Evolutionary conservation across 345 rosid species (phyloP), one percentile per base, ranked within the genome.

Genomic region (Ricinus communis): DNA sequence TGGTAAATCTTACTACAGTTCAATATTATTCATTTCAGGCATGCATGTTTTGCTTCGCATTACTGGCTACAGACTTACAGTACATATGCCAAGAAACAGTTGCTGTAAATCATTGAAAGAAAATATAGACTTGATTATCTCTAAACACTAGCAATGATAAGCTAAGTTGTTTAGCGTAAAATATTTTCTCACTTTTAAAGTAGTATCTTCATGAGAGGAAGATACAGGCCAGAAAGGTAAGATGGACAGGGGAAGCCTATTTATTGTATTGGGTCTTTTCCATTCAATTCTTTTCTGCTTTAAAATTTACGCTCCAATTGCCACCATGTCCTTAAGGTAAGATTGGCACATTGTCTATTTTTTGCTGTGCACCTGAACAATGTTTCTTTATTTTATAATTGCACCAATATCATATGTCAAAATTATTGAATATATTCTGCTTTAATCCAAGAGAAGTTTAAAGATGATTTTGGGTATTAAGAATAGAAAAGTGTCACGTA

Each of bases 1-100:
- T 83, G 80, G 86, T 83, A 82, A 76, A 30, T 50, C 62, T 46
- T 51, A 50, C 19, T 28, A 12, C 22, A 69, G 68, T 25, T 67
- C 64, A 59, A 12, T 46, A 51, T 40, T 6, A 19, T 11, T 65
- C 51, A 31, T 50, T 56, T 43, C 52, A 55, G 53, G 58, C 38
- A 50, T 50, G 56, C 49, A 14, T 24, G 25, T 30, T 16, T 33
- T 30, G 9, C 49, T 51, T 62, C 22, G 21, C n/a, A 12, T 61
- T 33, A 33, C 36, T 40, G 40, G 4, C 27, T n/a, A n/a, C n/a
- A n/a, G n/a, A n/a, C n/a, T n/a, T 58, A 57, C 43, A 31, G 12
- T 24, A 49, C 18, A 33, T n/a, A 10, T 58, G 45, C 46, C 31
- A 30, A 25, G 31, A 25, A 64, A 64, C 54, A 27, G n/a, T 41